These are phyloP conservation scores for Daldinia sp. DNA, from an alignment of 2,329 filamentous ascomycete genomes.

Conservation along the genomic window DNA sequence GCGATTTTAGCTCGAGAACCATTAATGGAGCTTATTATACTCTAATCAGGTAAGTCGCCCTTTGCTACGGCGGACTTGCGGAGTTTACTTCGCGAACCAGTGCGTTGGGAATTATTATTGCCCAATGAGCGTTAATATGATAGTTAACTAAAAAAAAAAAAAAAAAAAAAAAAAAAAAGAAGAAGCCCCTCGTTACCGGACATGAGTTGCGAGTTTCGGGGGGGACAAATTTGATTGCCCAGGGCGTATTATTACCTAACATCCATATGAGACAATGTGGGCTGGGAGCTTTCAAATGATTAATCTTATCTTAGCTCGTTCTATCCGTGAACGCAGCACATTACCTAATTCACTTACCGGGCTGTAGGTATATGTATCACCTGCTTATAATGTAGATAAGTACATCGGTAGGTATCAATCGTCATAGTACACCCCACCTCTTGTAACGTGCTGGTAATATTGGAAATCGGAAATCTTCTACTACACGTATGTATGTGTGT, in stretches of 20 bases:
- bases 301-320: constrained; percentile 27
- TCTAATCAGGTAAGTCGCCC: constrained; percentile 36
- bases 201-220: not conserved
- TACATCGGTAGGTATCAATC: not conserved
- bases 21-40: constrained; percentile 34
- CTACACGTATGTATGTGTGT: not conserved
- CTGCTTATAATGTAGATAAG: no score
- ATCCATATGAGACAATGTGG: not conserved
- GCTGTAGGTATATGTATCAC: no score
- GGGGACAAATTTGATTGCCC: not conserved
- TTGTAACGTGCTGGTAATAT: not conserved
- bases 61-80: constrained; percentile 7
- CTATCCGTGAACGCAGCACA: not conserved
- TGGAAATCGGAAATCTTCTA: not conserved
- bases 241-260: not conserved
- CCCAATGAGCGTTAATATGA: constrained; percentile 32
- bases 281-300: not conserved
- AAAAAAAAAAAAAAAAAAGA: not conserved
- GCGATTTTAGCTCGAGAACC: constrained; percentile 18
- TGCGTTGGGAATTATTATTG: constrained; percentile 24
- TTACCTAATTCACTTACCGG: not conserved
- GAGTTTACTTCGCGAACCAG: constrained; percentile 31
- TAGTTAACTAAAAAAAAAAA: constrained; percentile 15
- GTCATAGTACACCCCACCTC: constrained; percentile 8
- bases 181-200: constrained; percentile 16